A percentile compares a stretch with the other conserved stretches of the same genome.
phyloP scores from a whole-genome alignment of 1,284 basidiomycete genomes.

The Taiwanofungus camphoratus region DNA sequence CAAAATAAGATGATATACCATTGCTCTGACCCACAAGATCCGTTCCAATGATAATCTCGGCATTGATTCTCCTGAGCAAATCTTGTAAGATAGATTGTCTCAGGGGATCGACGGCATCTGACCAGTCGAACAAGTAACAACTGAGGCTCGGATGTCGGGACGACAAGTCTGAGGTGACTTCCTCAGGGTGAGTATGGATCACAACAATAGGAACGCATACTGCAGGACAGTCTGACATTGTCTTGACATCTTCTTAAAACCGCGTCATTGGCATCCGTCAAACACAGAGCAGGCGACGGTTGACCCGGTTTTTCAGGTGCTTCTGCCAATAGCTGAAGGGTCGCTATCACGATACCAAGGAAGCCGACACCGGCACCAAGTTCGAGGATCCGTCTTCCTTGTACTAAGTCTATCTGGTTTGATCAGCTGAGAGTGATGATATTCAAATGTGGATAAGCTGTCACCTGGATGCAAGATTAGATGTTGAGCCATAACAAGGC shows the following conservation, averaged over 20 bases:
- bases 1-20: background rate
- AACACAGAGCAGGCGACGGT: constrained; percentile 32
- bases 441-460: background rate
- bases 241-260: constrained; percentile 56
- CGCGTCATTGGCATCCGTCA: constrained; percentile 62
- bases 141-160: constrained; percentile 39
- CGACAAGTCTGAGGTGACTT: constrained; percentile 40
- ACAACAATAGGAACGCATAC: constrained; percentile 43
- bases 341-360: constrained; percentile 55
- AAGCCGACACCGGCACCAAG: constrained; percentile 72
- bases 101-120: constrained; percentile 39
- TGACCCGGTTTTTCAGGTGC: background rate
- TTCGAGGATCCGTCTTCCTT: constrained; percentile 50
- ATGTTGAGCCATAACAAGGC: constrained; percentile 59
- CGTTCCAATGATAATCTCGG: constrained; percentile 61
- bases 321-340: constrained; percentile 35
- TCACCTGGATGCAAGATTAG: constrained; percentile 51
- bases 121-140: constrained; percentile 56
- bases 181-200: constrained; percentile 5
- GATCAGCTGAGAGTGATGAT: background rate
- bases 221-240: constrained; percentile 58
- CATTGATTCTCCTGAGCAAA: constrained; percentile 37
- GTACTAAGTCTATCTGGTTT: constrained; percentile 40
- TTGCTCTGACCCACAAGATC: constrained; percentile 47
- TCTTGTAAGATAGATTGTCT: constrained; percentile 19